Evolutionary conservation across 306 rosid genomes (phyloP).

Genomic region (Clitoria ternatea): DNA sequence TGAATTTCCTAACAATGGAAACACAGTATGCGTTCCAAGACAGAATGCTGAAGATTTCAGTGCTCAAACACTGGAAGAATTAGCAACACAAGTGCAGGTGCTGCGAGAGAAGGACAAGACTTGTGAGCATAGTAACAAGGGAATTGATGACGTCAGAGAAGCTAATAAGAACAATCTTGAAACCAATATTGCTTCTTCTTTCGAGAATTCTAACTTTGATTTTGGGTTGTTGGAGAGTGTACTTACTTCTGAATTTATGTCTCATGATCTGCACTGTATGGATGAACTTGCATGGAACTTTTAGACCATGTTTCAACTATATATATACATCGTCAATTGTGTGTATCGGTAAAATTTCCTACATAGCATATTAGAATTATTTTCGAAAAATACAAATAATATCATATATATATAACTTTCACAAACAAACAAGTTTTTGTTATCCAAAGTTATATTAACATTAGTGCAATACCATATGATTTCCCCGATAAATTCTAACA

Average conservation of each 20-base stretch:
- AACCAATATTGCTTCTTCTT: constrained; percentile 27
- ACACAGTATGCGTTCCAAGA: constrained; percentile 30
- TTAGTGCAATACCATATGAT: too few species aligned
- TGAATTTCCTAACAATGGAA: constrained; percentile 28
- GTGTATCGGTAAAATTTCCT: background rate
- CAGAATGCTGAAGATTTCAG: constrained; percentile 24
- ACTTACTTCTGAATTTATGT: constrained; percentile 42
- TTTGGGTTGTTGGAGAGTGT: constrained; percentile 58
- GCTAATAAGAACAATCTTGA: constrained; percentile 5
- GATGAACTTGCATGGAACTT: constrained; percentile 66
- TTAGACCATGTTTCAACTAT: constrained; percentile 24
- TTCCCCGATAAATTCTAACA: too few species aligned
- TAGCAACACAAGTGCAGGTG: constrained; percentile 13
- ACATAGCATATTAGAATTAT: background rate
- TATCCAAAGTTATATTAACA: too few species aligned
- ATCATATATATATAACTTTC: background rate
- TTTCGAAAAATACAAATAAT: too few species aligned
- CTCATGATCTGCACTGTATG: constrained; percentile 42
- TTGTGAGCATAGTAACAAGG: constrained; percentile 21
- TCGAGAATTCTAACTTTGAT: constrained; percentile 46
- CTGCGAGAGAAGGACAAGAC: constrained; percentile 31
- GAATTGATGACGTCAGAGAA: constrained; percentile 23
- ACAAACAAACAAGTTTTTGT: too few species aligned
- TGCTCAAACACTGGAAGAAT: constrained; percentile 13
- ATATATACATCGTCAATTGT: background rate